phyloP scores from a whole-genome alignment of 768 basidiomycete genomes.

The Tephrocybe rancida region DNA sequence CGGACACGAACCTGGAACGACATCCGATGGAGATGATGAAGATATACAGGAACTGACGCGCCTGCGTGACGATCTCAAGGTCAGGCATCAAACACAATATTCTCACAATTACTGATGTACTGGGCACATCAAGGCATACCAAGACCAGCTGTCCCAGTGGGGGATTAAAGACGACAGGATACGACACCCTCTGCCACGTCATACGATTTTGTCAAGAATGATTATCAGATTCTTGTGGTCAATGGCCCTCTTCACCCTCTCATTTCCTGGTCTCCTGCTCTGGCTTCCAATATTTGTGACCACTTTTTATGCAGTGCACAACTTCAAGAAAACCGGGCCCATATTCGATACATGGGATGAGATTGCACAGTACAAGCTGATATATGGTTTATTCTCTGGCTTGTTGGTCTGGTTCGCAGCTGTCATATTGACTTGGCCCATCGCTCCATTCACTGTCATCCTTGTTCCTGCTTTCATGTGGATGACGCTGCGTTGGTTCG shows the following conservation, averaged over 20 bases:
- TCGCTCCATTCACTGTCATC: slow-evolving; percentile 57
- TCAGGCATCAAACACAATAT: slow-evolving; percentile 22
- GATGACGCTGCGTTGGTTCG: slow-evolving; percentile 87
- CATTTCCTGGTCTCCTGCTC: slow-evolving; percentile 75
- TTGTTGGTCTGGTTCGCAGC: slow-evolving; percentile 63
- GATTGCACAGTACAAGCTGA: slow-evolving; percentile 87
- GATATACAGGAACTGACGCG: slow-evolving; percentile 29
- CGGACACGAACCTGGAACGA: slow-evolving; percentile 25
- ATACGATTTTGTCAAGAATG: slow-evolving; percentile 63
- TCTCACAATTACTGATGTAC: background rate
- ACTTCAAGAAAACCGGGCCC: slow-evolving; percentile 81
- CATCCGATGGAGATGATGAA: slow-evolving; percentile 22
- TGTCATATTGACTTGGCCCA: slow-evolving; percentile 61
- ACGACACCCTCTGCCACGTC: slow-evolving; percentile 59
- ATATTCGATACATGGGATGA: slow-evolving; percentile 89
- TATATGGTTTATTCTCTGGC: slow-evolving; percentile 79
- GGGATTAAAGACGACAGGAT: slow-evolving; percentile 89
- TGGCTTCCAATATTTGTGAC: slow-evolving; percentile 82
- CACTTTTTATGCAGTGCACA: slow-evolving; percentile 69
- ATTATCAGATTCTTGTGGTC: slow-evolving; percentile 67
- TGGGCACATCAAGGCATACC: slow-evolving; percentile 54
- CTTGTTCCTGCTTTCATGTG: slow-evolving; percentile 81
- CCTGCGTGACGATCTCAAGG: slow-evolving; percentile 63
- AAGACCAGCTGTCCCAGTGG: slow-evolving; percentile 66
- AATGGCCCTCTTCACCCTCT: slow-evolving; percentile 60